Conservation (phyloP, 768 basidiomycete species). For the Scleroderma citrinum region DNA sequence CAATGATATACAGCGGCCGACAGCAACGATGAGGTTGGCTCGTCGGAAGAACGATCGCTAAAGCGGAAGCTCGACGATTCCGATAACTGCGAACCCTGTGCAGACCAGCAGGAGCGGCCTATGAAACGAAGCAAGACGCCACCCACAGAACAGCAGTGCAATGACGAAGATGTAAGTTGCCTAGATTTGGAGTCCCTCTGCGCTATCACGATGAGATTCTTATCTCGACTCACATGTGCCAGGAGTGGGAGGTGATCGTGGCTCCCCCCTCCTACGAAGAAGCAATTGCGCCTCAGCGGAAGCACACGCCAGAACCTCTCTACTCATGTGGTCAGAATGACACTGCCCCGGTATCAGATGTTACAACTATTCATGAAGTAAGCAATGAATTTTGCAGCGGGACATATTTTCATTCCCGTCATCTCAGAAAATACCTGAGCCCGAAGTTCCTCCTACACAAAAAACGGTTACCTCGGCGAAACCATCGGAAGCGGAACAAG, state of each 20-base stretch:
- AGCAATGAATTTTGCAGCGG: neutral
- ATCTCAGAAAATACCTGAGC: slow-evolving; percentile 9
- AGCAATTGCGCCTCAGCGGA: slow-evolving; percentile 2
- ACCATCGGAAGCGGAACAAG: neutral
- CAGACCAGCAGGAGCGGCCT: slow-evolving; percentile 23
- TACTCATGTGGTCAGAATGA: neutral
- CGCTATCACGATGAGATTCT: slow-evolving; percentile 9
- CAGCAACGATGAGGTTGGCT: slow-evolving; percentile 27
- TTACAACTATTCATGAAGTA: slow-evolving; percentile 13
- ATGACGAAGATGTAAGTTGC: slow-evolving; percentile 24
- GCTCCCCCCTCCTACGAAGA: slow-evolving; percentile 27
- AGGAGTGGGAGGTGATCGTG: slow-evolving; percentile 30
- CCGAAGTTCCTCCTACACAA: slow-evolving; percentile 1
- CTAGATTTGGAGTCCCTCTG: neutral
- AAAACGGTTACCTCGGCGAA: slow-evolving; percentile 7
- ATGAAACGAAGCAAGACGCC: slow-evolving; percentile 39
- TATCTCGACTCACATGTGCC: slow-evolving; percentile 15
- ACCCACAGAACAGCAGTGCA: slow-evolving; percentile 25
- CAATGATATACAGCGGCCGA: slow-evolving; percentile 23
- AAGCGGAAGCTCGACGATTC: slow-evolving; percentile 28
- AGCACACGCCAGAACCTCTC: neutral
- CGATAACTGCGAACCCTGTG: slow-evolving; percentile 21
- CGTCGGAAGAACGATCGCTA: slow-evolving; percentile 24
- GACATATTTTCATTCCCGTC: slow-evolving; percentile 6
- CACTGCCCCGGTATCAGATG: slow-evolving; percentile 1